Evolutionary conservation across 768 basidiomycete genomes (phyloP), one percentile per base, ranked within the genome.

Genomic region (Phanerochaete carnosa): DNA sequence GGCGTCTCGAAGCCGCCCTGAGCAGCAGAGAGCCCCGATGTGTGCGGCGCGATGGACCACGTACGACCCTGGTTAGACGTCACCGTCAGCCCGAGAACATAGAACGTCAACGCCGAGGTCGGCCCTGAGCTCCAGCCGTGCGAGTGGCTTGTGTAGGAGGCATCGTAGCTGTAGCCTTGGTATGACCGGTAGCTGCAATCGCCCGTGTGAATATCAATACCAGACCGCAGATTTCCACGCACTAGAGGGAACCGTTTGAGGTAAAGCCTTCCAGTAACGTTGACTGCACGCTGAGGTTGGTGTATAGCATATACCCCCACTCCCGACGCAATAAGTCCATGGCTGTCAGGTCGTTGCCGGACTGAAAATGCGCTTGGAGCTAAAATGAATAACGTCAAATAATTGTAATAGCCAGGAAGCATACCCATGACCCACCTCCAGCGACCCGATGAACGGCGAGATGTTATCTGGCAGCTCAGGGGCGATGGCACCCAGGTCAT

Each of bases 291-390:
- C 79, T 81, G 35, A 83, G 70, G 53, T 80, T 76, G 13, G 83
- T 85, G 67, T 78, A 79, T 2, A 86, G 72, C 72, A 85, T 84
- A 70, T 83, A 86, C 2, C 84, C 84, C 84, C 84, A 86, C 33
- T 81, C 81, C 16, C 82, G 70, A 12, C 76, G 73, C 13, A 85
- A 72, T 1, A 86, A 74, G 57, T 84, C 82, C 67, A 86, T 74
- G 0, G 84, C 84, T 2, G 78, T 73, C 0, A 68, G 75, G 37
- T 82, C 80, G 58, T 85, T 79, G 0, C 80, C 83, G 1, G 81
- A 75, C 13, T 74, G 77, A 59, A 85, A 86, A 60, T 86, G 84
- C 2, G 83, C 83, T 74, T 83, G 83, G 0, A 85, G 71, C 84
- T 85, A 55, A 26, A 9, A 7, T 35, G 52, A 19, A 3, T 2